Percentiles rank a stretch among this genome's conserved stretches.
Evolutionary conservation across 805 yeast genomes (phyloP).

Genomic region (Kodamaea hsintzibuensis): DNA sequence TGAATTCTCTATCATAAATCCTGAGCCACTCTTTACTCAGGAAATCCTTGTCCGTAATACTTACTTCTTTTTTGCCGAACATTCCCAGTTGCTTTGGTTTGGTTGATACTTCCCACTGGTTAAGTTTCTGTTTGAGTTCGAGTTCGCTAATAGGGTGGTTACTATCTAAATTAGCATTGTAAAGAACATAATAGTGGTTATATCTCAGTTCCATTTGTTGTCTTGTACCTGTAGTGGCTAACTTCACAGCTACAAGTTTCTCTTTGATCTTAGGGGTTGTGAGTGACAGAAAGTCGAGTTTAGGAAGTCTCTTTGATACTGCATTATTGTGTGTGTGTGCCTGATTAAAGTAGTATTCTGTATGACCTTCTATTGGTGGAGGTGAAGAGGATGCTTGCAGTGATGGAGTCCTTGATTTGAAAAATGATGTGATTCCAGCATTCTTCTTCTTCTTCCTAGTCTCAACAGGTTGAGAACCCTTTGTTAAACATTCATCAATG

Average conservation of each 20-base stretch:
- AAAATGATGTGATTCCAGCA: slow-evolving; percentile 31
- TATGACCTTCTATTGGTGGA: slow-evolving; percentile 15
- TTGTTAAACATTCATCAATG: slow-evolving; percentile 58
- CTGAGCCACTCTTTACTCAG: slow-evolving; percentile 46
- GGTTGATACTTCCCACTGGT: slow-evolving; percentile 60
- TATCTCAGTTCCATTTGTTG: slow-evolving; percentile 66
- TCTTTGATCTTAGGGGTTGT: slow-evolving; percentile 61
- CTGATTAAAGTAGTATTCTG: slow-evolving; percentile 34
- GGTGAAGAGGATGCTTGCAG: slow-evolving; percentile 5
- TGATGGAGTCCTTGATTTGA: slow-evolving; percentile 17
- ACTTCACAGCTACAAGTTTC: slow-evolving; percentile 51
- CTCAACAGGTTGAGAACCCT: slow-evolving; percentile 14
- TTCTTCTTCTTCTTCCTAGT: slow-evolving; percentile 3
- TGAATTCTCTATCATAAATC: slow-evolving; percentile 41
- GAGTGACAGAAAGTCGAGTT: slow-evolving; percentile 62
- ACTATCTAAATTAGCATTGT: slow-evolving; percentile 82
- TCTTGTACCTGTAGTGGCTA: slow-evolving; percentile 66
- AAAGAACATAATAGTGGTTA: slow-evolving; percentile 71
- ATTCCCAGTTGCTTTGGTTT: slow-evolving; percentile 6
- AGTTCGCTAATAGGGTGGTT: slow-evolving; percentile 59
- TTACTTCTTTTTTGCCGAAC: slow-evolving; percentile 15
- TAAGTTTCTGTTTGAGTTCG: slow-evolving; percentile 54
- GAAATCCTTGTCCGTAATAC: slow-evolving; percentile 48
- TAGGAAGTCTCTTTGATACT: slow-evolving; percentile 50
- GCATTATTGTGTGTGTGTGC: slow-evolving; percentile 22